Base-by-base conservation (phyloP, 768 basidiomycete species). In the Naganishia randhawae region DNA sequence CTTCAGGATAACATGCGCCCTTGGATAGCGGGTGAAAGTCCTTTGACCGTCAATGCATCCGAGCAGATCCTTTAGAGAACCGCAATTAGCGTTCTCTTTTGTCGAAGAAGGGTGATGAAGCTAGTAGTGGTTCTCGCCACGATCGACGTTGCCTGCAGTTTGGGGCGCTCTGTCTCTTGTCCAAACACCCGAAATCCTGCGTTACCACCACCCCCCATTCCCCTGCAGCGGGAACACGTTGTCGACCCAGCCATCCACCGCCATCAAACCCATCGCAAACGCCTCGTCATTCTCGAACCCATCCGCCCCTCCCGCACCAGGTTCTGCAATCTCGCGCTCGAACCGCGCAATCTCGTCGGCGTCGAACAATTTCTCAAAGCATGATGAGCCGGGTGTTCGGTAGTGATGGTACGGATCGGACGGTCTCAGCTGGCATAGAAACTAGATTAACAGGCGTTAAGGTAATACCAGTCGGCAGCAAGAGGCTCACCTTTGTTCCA, bases 401-500 rank as follows among this genome's bases (percentile, higher is more conserved):
- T 73, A 79, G 66, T 79, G 78, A 25, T 69, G 69, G 63, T 79
- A 79, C 8, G 78, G 78, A 51, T 79, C 78, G 37, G 69, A 64
- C 4, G 76, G 72, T n/a, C 69, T 68, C 25, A 76, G 35, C 73
- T 76, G 53, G n/a, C 32, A 48, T 9, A 54, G 53, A 50, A 29
- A 27, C 17, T 29, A 50, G 42, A n/a, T 2, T 42, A 31, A 45
- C 42, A 42, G 42, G n/a, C n/a, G n/a, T n/a, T 31, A 14, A 5
- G 8, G 22, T 57, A 14, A 35, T 4, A 17, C 5, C 63, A 35
- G n/a, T 41, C 7, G 48, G 33, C 31, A 11, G 10, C 10, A 32
- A 89, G 69, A 80, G 73, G 0, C 78, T 55, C 29, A 92, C 77
- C 71, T 82, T 84, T 0, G 78, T 67, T 5, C 88, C 90, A 75